phyloP scores from a whole-genome alignment of 805 yeast genomes.

The Ogataea trehaloabstinens region DNA sequence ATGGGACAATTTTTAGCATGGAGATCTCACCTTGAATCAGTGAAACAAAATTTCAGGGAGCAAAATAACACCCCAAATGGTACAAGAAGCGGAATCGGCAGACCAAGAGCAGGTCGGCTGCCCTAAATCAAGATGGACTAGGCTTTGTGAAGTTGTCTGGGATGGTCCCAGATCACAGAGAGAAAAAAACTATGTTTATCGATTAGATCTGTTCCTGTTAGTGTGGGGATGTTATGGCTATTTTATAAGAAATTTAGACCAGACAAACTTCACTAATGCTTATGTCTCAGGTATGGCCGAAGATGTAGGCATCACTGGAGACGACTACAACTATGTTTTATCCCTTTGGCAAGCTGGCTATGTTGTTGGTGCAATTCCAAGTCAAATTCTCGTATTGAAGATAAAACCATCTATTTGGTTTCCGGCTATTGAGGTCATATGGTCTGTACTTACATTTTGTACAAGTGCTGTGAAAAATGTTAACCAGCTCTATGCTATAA shows the following conservation, averaged over 20 bases:
- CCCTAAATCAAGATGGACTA: conserved; percentile 1
- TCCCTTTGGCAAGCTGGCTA: conserved; percentile 40
- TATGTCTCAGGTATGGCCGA: conserved; percentile 65
- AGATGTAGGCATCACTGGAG: conserved; percentile 24
- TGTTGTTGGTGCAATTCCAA: conserved; percentile 57
- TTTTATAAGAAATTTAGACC: conserved; percentile 53
- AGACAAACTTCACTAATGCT: conserved; percentile 53
- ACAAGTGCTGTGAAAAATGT: conserved; percentile 43
- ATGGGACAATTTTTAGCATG: no score
- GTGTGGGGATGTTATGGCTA: conserved; percentile 8
- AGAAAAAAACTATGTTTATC: conserved; percentile 1
- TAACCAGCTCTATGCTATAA: no score
- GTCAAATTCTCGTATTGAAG: conserved; percentile 42
- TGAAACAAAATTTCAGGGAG: no score
- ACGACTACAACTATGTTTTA: conserved; percentile 14
- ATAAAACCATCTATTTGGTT: conserved; percentile 49
- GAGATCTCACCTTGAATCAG: no score
- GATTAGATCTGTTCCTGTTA: conserved; percentile 3
- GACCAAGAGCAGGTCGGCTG: neutral
- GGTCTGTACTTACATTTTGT: conserved; percentile 57
- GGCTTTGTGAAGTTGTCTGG: conserved; percentile 16
- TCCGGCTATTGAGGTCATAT: conserved; percentile 51
- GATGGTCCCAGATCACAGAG: conserved; percentile 17
- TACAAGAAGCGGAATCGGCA: neutral
- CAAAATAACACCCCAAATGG: neutral